phyloP scores from a whole-genome alignment of 805 yeast species.

The Naumovozyma baii region DNA sequence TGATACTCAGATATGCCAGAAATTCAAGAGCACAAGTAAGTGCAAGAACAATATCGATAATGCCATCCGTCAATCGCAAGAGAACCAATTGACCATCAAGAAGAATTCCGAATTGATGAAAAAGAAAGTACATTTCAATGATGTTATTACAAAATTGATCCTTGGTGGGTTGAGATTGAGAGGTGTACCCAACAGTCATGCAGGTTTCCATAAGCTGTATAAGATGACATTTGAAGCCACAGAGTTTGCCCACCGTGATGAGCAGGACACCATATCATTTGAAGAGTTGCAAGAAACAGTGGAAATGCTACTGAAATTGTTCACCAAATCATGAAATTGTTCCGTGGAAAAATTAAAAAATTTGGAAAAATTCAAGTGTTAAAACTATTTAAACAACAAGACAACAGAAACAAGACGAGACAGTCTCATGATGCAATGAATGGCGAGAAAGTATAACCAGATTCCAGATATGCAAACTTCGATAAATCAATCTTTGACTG shows the following conservation, averaged over 20 bases:
- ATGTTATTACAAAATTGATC: constrained; percentile 29
- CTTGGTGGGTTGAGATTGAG: constrained; percentile 31
- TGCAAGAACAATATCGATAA: constrained; percentile 12
- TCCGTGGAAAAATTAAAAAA: constrained; percentile 1
- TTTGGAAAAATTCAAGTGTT: no score
- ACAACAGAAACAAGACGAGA: no score
- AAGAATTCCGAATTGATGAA: constrained; percentile 17
- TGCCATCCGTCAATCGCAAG: constrained; percentile 15
- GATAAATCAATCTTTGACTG: background rate
- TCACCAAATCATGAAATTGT: constrained; percentile 18
- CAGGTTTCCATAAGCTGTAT: constrained; percentile 30
- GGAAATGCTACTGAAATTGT: constrained; percentile 27
- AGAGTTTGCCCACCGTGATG: constrained; percentile 31
- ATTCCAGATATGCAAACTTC: background rate
- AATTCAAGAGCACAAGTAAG: constrained; percentile 1
- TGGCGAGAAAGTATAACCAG: background rate
- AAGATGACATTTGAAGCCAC: constrained; percentile 31
- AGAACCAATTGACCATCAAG: constrained; percentile 8
- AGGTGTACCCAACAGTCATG: constrained; percentile 23
- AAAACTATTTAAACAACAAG: no score
- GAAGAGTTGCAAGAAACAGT: constrained; percentile 31
- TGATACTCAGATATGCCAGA: constrained; percentile 7
- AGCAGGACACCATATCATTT: constrained; percentile 16
- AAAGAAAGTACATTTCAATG: constrained; percentile 19
- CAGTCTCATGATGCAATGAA: no score